Conservation (phyloP, 1,284 basidiomycete species). For the Rugiboletus extremiorientalis region DNA sequence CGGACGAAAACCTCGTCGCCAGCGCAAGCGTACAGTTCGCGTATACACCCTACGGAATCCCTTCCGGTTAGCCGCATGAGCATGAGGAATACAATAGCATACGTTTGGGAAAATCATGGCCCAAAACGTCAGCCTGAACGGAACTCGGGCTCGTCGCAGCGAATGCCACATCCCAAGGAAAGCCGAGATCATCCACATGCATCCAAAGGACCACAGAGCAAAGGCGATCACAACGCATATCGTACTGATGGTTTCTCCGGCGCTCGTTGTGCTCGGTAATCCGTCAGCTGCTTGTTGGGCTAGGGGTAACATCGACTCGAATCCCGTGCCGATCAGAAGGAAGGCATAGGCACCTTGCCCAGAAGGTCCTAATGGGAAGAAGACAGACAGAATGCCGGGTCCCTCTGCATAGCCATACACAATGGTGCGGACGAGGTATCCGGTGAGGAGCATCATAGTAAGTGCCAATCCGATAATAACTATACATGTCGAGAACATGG, state of each 20-base stretch:
- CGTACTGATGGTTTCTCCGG: conserved; percentile 44
- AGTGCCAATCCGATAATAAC: conserved; percentile 59
- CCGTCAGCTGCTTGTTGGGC: conserved; percentile 21
- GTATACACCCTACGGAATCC: conserved; percentile 52
- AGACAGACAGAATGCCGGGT: conserved; percentile 55
- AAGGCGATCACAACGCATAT: conserved; percentile 48
- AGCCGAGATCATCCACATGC: conserved; percentile 54
- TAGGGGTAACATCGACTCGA: conserved; percentile 39
- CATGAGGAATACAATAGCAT: conserved; percentile 19
- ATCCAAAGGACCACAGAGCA: conserved; percentile 52
- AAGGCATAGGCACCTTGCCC: conserved; percentile 59
- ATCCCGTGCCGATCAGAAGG: conserved; percentile 45
- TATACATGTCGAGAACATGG: conserved; percentile 51
- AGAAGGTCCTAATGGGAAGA: conserved; percentile 56
- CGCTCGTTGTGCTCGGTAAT: conserved; percentile 28
- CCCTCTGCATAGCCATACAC: conserved; percentile 48
- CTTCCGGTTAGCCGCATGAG: conserved; percentile 2
- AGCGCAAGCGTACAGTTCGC: conserved; percentile 62
- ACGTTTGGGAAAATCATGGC: conserved; percentile 64
- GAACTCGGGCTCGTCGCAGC: conserved; percentile 38
- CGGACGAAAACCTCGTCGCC: conserved; percentile 48
- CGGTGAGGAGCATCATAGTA: conserved; percentile 53
- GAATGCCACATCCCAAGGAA: conserved; percentile 45
- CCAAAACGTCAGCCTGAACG: conserved; percentile 56
- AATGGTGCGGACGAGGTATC: conserved; percentile 49